Evolutionary conservation across 2,329 filamentous ascomycete genomes (phyloP), one percentile per base, ranked within the genome.

Genomic region (Xylaria sp.): DNA sequence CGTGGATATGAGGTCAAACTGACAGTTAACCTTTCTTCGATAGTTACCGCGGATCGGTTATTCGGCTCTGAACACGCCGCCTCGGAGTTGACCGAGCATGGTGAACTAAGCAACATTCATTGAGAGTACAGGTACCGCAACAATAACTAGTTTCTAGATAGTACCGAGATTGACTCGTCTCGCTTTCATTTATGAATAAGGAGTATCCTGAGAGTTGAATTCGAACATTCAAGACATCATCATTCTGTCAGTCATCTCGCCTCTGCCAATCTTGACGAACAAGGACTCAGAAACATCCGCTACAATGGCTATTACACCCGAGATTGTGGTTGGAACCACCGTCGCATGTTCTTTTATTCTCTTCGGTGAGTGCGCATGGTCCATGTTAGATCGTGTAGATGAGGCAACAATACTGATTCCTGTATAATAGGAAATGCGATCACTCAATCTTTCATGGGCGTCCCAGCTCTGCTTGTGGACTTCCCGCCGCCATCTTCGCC

Each of bases 371-470:
- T 63, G 3, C 12, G 19, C 45, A 4, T 31, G 21, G 7, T 17
- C 62, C 37, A 53, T 55, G 19, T 38, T 4, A 12, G n/a, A 21
- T 17, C 14, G n/a, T 37, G 1, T 31, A 42, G n/a, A 56, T 0
- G 6, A 14, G 2, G 14, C 33, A 19, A 63, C 19, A 7, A 1
- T 28, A 53, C 8, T 63, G 15, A 63, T 19, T n/a, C 3, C 8
- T 3, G 14, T 42, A 19, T 35, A 52, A 4, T 33, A 83, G 81
- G 81, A 58, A 83, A 83, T 73, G 82, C 81, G 12, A 79, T 84
- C 58, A 83, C 82, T 23, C 81, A 83, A 71, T 82, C 80, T 15
- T 82, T 78, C 73, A 83, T 83, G 81, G 80, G 79, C 15, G 77
- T 83, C 38, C 81, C 81, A 5, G 80, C 79, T 3, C 73, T 83